A percentile compares a stretch with the other conserved stretches of the same genome.
Evolutionary conservation across 2,329 filamentous ascomycete genomes (phyloP).

Genomic region (Neopestalotiopsis clavispora): DNA sequence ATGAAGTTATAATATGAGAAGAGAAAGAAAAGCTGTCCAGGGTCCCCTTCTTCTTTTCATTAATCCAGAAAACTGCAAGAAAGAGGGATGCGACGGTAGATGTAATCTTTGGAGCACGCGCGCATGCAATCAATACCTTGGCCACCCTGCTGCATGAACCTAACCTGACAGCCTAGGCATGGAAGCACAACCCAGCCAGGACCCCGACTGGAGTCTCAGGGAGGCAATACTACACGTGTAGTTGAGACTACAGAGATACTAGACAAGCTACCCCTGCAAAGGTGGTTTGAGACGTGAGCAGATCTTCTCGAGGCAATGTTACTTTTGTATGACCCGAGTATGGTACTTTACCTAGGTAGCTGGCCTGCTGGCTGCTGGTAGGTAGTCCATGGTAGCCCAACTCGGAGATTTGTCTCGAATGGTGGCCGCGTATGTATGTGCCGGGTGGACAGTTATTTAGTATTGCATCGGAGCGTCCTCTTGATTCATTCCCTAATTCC

Average conservation of each 20-base stretch:
- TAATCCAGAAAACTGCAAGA: background rate
- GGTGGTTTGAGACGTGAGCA: background rate
- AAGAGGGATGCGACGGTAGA: background rate
- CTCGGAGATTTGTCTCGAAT: no score
- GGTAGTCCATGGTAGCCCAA: no score
- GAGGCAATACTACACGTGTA: background rate
- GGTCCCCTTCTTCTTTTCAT: background rate
- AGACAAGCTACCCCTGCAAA: background rate
- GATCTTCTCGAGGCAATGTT: constrained; percentile 1
- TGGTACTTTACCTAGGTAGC: background rate
- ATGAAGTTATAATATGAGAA: background rate
- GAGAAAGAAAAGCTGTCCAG: background rate
- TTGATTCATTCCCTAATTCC: no score
- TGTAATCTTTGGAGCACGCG: background rate
- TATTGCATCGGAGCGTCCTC: no score
- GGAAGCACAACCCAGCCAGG: background rate
- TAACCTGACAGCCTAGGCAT: background rate
- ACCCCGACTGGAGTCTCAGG: background rate
- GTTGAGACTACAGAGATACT: background rate
- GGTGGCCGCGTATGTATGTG: no score
- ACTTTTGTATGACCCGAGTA: background rate
- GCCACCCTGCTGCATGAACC: background rate
- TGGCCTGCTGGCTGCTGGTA: no score
- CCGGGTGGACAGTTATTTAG: no score
- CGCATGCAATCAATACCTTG: background rate